A percentile compares a stretch with the other conserved stretches of the same genome.
Evolutionary conservation across 2,329 filamentous ascomycete genomes (phyloP).

Genomic region (Aspergillus flavus): DNA sequence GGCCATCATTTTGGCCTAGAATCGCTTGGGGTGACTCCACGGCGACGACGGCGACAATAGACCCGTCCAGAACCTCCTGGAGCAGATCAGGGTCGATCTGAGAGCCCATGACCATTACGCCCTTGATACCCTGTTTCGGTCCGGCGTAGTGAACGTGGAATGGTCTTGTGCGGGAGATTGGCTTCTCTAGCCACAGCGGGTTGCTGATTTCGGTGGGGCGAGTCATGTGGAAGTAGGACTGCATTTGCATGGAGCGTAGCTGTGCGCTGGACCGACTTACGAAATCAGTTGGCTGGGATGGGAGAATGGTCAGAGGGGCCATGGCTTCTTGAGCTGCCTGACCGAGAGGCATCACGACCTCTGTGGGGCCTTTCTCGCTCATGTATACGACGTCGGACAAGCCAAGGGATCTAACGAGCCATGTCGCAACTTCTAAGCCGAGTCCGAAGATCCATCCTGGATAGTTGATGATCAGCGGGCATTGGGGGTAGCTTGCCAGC

Average conservation of each 20-base stretch:
- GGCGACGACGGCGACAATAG: conserved; percentile 56
- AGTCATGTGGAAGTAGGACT: conserved; percentile 62
- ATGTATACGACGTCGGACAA: conserved; percentile 58
- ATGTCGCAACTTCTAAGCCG: conserved; percentile 52
- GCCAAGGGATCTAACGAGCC: conserved; percentile 49
- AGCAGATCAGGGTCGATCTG: conserved; percentile 52
- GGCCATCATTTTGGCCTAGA: conserved; percentile 12
- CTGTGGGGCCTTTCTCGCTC: conserved; percentile 50
- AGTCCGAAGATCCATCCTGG: conserved; percentile 59
- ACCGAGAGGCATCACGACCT: conserved; percentile 46
- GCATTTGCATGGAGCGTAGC: conserved; percentile 60
- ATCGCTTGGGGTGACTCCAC: conserved; percentile 46
- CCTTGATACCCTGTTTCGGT: conserved; percentile 48
- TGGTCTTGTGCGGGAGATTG: conserved; percentile 50
- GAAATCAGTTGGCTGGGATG: conserved; percentile 48
- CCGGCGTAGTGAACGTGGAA: conserved; percentile 55
- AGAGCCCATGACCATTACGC: conserved; percentile 56
- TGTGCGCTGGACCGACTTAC: conserved; percentile 54
- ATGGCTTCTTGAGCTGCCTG: conserved; percentile 40
- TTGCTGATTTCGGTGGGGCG: conserved; percentile 29
- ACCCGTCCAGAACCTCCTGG: conserved; percentile 55
- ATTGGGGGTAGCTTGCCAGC: conserved; percentile 42
- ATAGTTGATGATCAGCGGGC: conserved; percentile 60
- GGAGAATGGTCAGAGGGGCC: conserved; percentile 48
- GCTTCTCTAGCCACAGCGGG: conserved; percentile 48